phyloP scores from a whole-genome alignment of 768 basidiomycete species.

The Pisolithus microcarpus region DNA sequence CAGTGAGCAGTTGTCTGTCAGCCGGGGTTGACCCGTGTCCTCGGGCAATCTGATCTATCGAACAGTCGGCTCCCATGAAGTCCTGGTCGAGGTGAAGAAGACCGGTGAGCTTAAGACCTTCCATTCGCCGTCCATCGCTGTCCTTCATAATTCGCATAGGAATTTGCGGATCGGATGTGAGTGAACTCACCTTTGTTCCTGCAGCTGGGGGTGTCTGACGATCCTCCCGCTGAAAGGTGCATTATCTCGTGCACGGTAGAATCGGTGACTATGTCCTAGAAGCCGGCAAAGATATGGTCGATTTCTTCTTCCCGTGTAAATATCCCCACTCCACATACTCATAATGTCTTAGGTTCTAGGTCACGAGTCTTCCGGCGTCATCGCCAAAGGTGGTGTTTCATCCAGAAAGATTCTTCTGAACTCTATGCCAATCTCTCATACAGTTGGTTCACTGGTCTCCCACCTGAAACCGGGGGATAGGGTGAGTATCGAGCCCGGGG shows the following conservation, averaged over 20 bases:
- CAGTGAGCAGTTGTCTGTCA: conserved; percentile 32
- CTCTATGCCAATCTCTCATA: not conserved
- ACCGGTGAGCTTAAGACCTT: conserved; percentile 50
- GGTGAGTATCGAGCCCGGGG: conserved; percentile 89
- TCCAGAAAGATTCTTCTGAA: not conserved
- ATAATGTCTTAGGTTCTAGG: conserved; percentile 66
- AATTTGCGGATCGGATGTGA: conserved; percentile 87
- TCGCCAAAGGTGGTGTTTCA: conserved; percentile 48
- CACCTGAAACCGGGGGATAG: conserved; percentile 75
- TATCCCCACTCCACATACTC: not conserved
- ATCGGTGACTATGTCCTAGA: conserved; percentile 77
- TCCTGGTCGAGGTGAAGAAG: conserved; percentile 86
- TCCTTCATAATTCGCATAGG: conserved; percentile 37
- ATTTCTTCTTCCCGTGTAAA: conserved; percentile 2
- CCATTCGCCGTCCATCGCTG: not conserved
- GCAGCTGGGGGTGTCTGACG: conserved; percentile 6
- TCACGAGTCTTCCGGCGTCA: conserved; percentile 83
- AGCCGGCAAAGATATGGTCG: conserved; percentile 60
- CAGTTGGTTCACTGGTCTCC: conserved; percentile 73
- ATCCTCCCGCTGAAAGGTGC: conserved; percentile 42
- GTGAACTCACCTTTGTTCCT: conserved; percentile 8
- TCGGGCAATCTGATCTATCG: conserved; percentile 5
- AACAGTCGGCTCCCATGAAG: conserved; percentile 64
- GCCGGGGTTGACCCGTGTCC: not conserved
- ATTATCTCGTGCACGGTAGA: conserved; percentile 71